Base-by-base conservation (phyloP, 1,139 yeast genomes). In the Pichia sp. region DNA sequence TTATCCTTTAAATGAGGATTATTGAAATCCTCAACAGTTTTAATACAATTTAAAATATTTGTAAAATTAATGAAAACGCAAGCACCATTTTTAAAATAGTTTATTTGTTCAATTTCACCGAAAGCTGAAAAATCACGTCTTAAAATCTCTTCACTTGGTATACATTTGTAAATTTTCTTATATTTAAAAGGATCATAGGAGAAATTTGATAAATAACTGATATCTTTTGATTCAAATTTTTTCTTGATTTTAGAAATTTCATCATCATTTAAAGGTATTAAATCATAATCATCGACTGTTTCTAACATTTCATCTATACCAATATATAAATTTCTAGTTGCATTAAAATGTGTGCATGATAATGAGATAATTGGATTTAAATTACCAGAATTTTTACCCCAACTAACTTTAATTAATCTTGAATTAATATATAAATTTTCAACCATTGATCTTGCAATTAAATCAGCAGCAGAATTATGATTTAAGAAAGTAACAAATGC, bases 351-450 rank as follows among this genome's bases (percentile, higher is more conserved):
- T n/a, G 88, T 93, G 1, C 95, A 95, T 48, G 24, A 10, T 5
- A 79, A 64, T 7, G 86, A 77, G 45, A 89, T 71, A 4, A 84
- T 82, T 50, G 83, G 80, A n/a, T 86, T 77, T 44, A 89, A 68
- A 1, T 95, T 91, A 9, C 96, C 96, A 2, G 95, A 79, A 60
- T 86, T 95, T 59, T 84, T 85, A 38, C 97, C 98, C 97, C 97
- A 91, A 17, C 96, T 96, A 45, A 91, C 84, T 59, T 84, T 84
- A 43, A 89, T 77, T 52, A 84, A 72, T 53, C 89, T 73, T 54
- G 81, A 79, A 59, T 84, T 95, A 43, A 91, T 79, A 4, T 84
- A 72, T 42, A 91, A 65, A 1, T 93, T 94, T 52, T 85, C 91
- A 48, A 82, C 66, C 3, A 50, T 41, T 2, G 46, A 41, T 19